Percentiles rank a stretch among this genome's conserved stretches.
Conservation (phyloP, 1,139 yeast species). For the Wickerhamomyces sp. region DNA sequence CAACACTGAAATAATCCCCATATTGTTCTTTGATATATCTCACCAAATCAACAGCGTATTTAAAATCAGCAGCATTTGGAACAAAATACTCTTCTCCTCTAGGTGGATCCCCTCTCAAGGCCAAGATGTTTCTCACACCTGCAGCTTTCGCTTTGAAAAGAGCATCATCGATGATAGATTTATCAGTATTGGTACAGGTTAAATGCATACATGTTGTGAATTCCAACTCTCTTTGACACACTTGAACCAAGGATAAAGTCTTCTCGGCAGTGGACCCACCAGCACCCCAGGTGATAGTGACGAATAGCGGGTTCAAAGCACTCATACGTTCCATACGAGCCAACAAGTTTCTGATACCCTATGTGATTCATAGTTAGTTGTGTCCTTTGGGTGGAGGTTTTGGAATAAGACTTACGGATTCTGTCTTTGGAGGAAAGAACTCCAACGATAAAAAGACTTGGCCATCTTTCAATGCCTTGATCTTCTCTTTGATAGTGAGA, state of each 20-base stretch:
- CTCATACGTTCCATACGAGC: slow-evolving; percentile 89
- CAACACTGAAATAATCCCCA: slow-evolving; percentile 77
- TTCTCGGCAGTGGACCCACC: slow-evolving; percentile 92
- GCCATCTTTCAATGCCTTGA: slow-evolving; percentile 42
- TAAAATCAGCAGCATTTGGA: slow-evolving; percentile 34
- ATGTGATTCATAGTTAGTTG: neutral
- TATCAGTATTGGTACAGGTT: slow-evolving; percentile 92
- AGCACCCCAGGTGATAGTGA: slow-evolving; percentile 98
- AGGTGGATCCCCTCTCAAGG: slow-evolving; percentile 96
- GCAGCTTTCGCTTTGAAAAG: slow-evolving; percentile 61
- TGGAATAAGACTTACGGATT: slow-evolving; percentile 36
- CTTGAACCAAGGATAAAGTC: slow-evolving; percentile 75
- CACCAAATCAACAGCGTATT: slow-evolving; percentile 79
- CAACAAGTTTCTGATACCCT: slow-evolving; percentile 75
- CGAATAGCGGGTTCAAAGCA: slow-evolving; percentile 79
- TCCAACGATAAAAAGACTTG: slow-evolving; percentile 79
- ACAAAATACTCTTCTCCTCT: slow-evolving; percentile 69
- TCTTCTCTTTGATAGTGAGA: slow-evolving; percentile 52
- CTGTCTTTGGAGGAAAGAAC: slow-evolving; percentile 96
- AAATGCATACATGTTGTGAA: slow-evolving; percentile 88
- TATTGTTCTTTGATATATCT: slow-evolving; percentile 62
- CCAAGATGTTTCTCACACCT: slow-evolving; percentile 84
- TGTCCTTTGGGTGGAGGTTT: neutral
- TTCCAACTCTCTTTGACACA: slow-evolving; percentile 71
- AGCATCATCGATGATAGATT: slow-evolving; percentile 71